A percentile compares a stretch with the other conserved stretches of the same genome.
Conservation (phyloP, 768 basidiomycete species). For the Naematelia aurantialba region DNA sequence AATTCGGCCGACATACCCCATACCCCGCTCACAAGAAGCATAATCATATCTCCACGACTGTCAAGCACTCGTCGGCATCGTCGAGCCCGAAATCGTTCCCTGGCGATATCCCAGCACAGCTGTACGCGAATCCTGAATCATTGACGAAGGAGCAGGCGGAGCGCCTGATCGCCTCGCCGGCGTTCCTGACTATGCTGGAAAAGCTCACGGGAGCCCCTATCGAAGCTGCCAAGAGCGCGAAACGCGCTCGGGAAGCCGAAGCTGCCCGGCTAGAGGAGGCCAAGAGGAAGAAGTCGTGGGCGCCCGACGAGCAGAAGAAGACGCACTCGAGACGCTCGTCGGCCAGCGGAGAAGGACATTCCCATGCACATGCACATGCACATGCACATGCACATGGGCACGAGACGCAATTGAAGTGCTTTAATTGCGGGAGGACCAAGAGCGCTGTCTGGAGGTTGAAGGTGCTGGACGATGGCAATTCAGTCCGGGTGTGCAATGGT, state of each 20-base stretch:
- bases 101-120: slow-evolving; percentile 30
- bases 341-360: slow-evolving; percentile 6
- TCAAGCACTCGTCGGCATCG: neutral
- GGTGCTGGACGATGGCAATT: slow-evolving; percentile 37
- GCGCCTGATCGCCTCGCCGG: slow-evolving; percentile 31
- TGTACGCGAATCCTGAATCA: slow-evolving; percentile 29
- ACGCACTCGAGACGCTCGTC: neutral
- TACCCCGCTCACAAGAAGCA: slow-evolving; percentile 3
- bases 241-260: neutral
- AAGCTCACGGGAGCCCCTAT: slow-evolving; percentile 20
- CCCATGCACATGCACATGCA: slow-evolving; percentile 9
- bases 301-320: neutral
- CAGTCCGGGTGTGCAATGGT: slow-evolving; percentile 47
- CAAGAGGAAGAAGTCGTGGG: slow-evolving; percentile 1
- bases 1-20: neutral
- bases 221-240: neutral
- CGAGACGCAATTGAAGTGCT: slow-evolving; percentile 26
- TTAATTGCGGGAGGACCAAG: slow-evolving; percentile 46
- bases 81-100: slow-evolving; percentile 20
- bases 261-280: slow-evolving; percentile 1
- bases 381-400: too few relatives aligned
- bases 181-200: slow-evolving; percentile 37
- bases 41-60: neutral
- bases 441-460: slow-evolving; percentile 44
- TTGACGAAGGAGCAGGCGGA: slow-evolving; percentile 42